Evolutionary conservation across 2,329 filamentous ascomycete species (phyloP).

Genomic region (Ceratocystis albifundus): DNA sequence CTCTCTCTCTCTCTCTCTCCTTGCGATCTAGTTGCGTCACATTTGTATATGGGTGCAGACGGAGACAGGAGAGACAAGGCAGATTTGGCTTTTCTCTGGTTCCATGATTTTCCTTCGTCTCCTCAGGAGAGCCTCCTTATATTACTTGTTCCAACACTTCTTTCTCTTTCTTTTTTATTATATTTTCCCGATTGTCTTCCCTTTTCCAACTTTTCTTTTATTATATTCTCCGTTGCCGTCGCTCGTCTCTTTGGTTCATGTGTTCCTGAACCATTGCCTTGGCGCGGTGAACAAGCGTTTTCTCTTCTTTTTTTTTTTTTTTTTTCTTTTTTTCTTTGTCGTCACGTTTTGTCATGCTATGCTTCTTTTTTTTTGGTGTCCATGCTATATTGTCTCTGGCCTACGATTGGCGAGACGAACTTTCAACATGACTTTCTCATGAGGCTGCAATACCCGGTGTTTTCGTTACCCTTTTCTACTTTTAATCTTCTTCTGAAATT

Average conservation of each 20-base stretch:
- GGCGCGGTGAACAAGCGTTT: neutral
- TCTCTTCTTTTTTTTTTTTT: neutral
- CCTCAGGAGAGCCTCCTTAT: conserved; percentile 23
- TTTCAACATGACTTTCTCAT: neutral
- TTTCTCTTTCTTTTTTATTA: too few species aligned
- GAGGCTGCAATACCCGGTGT: conserved; percentile 6
- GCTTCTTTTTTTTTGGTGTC: conserved; percentile 5
- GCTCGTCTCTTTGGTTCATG: neutral
- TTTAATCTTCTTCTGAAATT: neutral
- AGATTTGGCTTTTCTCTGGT: neutral
- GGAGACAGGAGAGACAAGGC: neutral
- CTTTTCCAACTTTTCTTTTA: neutral
- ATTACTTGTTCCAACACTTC: conserved; percentile 22
- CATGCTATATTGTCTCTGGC: conserved; percentile 6
- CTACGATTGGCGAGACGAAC: neutral
- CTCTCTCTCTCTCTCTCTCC: conserved; percentile 4
- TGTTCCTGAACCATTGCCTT: conserved; percentile 4
- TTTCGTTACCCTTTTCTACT: neutral
- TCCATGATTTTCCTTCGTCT: neutral
- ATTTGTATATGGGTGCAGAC: conserved; percentile 18
- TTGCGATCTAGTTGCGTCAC: conserved; percentile 4
- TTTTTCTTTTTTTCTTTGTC: neutral
- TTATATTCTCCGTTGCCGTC: too few species aligned
- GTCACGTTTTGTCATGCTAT: conserved; percentile 14
- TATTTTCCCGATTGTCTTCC: conserved; percentile 28